Conservation (phyloP, 129 eudicot species). For the Solidago caesia region DNA sequence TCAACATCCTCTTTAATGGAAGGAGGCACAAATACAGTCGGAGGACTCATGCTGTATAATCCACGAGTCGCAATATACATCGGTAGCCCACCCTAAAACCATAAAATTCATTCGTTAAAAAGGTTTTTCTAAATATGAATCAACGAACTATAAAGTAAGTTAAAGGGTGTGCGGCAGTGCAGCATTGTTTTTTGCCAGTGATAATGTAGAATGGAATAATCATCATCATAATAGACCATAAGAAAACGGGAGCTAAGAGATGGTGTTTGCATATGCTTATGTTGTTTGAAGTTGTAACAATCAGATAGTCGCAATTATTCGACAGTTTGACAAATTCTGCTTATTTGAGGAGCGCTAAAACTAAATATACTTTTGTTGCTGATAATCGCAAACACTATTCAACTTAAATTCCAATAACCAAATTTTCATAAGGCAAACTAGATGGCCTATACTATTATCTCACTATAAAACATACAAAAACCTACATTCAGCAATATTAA, state of each 20-base stretch:
- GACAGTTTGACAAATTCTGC: background rate
- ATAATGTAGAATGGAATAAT: background rate
- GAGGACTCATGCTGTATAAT: constrained; percentile 83
- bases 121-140: background rate
- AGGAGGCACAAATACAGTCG: constrained; percentile 92
- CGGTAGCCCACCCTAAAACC: constrained; percentile 89
- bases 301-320: background rate
- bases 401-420: background rate
- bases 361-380: background rate
- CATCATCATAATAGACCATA: background rate
- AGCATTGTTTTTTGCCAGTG: background rate
- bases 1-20: constrained; percentile 87
- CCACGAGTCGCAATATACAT: constrained; percentile 94
- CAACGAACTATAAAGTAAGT: background rate
- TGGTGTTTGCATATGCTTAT: background rate
- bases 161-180: background rate
- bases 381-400: background rate
- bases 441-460: background rate
- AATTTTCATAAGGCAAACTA: background rate
- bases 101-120: background rate
- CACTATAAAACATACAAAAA: background rate
- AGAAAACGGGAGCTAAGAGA: background rate
- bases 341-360: background rate
- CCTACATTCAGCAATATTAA: background rate
- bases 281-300: background rate